Evolutionary conservation across 371 early-diverging fungal genomes (phyloP), one percentile per base, ranked within the genome.

Genomic region (Umbelopsis sp.): DNA sequence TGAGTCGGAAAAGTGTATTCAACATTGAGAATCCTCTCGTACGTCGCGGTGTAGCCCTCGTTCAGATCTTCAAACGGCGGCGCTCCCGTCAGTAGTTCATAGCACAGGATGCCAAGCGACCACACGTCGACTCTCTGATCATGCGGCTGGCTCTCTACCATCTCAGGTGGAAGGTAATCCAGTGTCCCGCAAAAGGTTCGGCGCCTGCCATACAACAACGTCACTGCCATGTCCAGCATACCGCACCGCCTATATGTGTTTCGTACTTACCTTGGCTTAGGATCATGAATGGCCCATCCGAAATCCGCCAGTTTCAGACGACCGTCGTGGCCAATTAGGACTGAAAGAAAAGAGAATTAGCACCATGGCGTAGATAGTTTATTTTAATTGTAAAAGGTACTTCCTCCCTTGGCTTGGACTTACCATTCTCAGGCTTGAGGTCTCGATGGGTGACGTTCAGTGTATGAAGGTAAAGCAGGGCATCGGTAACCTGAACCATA

Each of bases 261-360:
- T 22, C 22, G 22, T 22, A 22, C 72, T 72, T 81, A 88, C 90
- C 93, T 83, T 63, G 88, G 85, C 38, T 90, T 89, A 32, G 93
- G 95, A 65, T 98, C 94, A 73, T 96, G 96, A 4, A 99, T 99
- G 5, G 97, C 93, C 99, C 99, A 99, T 2, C 99, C 99, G 87
- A 99, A 99, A 80, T 99, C 99, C 16, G 96, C 94, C 64, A 99
- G 91, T 77, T 99, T 99, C 35, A 99, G 76, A 65, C 92, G 87
- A 12, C 94, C 96, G 50, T 96, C 85, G 5, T 85, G 72, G 32
- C 93, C 95, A 29, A 99, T 52, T 14, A 83, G 63, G 12, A 82
- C 82, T 82, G 67, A 5, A n/a, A 48, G 46, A 29, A 18, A 22
- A 22, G 22, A 22, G 22, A 22, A 22, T 22, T 22, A 22, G 22